Evolutionary conservation across 2,329 filamentous ascomycete genomes (phyloP), one percentile per base, ranked within the genome.

Genomic region (Fusarium subtropicale): DNA sequence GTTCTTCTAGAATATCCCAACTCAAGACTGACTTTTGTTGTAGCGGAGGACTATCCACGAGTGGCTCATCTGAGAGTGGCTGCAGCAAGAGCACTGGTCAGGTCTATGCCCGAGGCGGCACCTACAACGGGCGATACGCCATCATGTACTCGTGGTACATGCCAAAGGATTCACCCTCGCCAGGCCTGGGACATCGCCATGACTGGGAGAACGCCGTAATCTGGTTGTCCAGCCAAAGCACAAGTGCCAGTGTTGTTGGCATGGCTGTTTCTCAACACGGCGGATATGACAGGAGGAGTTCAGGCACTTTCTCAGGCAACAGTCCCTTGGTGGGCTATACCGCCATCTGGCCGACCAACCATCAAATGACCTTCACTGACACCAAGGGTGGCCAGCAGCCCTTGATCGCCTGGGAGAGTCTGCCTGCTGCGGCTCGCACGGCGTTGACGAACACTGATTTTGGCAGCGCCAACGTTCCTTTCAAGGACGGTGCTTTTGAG

Each of bases 111-210:
- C 77, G 81, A 44, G 76, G 74, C 16, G 71, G 71, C 12, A 63
- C 64, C 34, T 75, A 79, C 66, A 76, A 76, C 18, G 76, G 70
- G 31, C 69, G 73, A 39, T 81, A 76, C 64, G 79, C 72, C 55
- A 78, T 83, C 66, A 81, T 83, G 80, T 83, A 82, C 71, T 76
- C 79, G 5, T 83, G 81, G 82, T 85, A 82, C 69, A 79, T 83
- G 73, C 83, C 83, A 47, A 84, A 84, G 74, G 82, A 84, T 54
- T 74, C 69, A 12, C 71, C 72, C 12, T 71, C 64, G 5, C 26
- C 64, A 4, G 72, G 72, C 9, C 55, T 70, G 67, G 79, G 72
- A 76, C 82, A 51, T 16, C 72, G 71, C 1, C 73, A 75, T 31
- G 73, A 75, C 46, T 75, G 73, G 73, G 73, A 75, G 48, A 72